phyloP scores from a whole-genome alignment of 2,329 filamentous ascomycete species.

The Phialophora tarda region DNA sequence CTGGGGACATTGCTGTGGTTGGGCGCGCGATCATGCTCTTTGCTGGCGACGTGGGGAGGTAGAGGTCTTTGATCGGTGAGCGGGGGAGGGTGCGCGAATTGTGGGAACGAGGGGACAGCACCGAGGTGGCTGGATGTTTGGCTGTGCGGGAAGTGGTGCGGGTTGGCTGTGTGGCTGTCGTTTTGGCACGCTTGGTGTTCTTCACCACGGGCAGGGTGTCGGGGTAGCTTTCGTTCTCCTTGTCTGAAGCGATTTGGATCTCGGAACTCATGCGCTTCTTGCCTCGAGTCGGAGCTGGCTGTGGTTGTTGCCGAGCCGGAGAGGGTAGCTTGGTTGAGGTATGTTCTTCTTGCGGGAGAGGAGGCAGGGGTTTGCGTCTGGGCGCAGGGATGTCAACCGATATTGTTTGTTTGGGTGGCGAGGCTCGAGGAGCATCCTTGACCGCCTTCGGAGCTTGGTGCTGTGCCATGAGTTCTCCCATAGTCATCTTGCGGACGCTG shows the following conservation, averaged over 20 bases:
- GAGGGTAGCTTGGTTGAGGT: slow-evolving; percentile 40
- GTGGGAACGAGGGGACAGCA: slow-evolving; percentile 81
- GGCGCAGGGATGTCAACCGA: slow-evolving; percentile 34
- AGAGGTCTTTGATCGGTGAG: slow-evolving; percentile 57
- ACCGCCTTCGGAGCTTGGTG: slow-evolving; percentile 54
- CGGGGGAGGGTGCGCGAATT: slow-evolving; percentile 74
- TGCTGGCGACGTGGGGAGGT: slow-evolving; percentile 42
- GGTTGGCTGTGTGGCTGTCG: slow-evolving; percentile 41
- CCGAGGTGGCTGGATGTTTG: slow-evolving; percentile 58
- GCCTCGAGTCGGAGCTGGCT: slow-evolving; percentile 19
- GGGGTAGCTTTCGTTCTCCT: slow-evolving; percentile 68
- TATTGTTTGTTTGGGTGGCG: slow-evolving; percentile 38
- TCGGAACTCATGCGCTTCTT: slow-evolving; percentile 42
- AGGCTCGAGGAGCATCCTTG: slow-evolving; percentile 42
- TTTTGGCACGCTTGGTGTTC: slow-evolving; percentile 56
- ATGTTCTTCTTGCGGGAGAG: slow-evolving; percentile 40
- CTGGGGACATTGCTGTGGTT: slow-evolving; percentile 48
- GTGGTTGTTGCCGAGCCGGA: slow-evolving; percentile 41
- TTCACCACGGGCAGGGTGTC: slow-evolving; percentile 69
- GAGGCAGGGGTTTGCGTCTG: slow-evolving; percentile 41
- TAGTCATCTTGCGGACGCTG: slow-evolving; percentile 76
- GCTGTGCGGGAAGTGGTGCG: slow-evolving; percentile 46
- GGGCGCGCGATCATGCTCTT: slow-evolving; percentile 59
- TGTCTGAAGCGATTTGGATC: slow-evolving; percentile 59
- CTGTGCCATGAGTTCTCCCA: slow-evolving; percentile 70